These are phyloP conservation scores for Salix koriyanagi DNA, from an alignment of 345 rosid species.

Conservation along the genomic window DNA sequence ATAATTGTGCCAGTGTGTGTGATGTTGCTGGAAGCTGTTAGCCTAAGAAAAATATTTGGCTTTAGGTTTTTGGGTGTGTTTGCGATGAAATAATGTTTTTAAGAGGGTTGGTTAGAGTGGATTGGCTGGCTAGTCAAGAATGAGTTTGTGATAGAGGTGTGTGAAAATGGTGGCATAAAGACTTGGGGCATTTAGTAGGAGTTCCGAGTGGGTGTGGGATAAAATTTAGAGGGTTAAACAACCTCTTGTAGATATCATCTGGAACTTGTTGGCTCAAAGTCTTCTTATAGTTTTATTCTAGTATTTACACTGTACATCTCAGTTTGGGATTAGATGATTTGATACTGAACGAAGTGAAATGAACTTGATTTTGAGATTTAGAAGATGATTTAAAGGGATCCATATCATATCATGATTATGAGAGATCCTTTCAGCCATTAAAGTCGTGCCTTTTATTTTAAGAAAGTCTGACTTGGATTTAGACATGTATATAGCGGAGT, in stretches of 20 bases:
- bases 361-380: not conserved
- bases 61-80: not conserved
- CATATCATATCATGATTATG: not conserved
- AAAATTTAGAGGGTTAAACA: not conserved
- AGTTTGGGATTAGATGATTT: not conserved
- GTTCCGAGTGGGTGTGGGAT: not conserved
- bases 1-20: not conserved
- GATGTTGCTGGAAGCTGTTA: not conserved
- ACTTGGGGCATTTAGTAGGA: not conserved
- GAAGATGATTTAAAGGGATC: not conserved
- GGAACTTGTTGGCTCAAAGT: not conserved
- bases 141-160: not conserved
- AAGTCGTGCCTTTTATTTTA: not conserved
- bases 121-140: not conserved
- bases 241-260: not conserved
- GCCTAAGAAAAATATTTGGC: not conserved
- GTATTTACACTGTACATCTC: not conserved
- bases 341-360: not conserved
- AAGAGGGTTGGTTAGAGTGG: not conserved
- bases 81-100: not conserved
- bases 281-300: not conserved
- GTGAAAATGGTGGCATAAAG: not conserved
- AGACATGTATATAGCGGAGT: not conserved
- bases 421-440: not conserved
- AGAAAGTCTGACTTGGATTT: not conserved